Base-by-base conservation (phyloP, 2,329 filamentous ascomycete genomes). In the Stemphylium lycopersici region DNA sequence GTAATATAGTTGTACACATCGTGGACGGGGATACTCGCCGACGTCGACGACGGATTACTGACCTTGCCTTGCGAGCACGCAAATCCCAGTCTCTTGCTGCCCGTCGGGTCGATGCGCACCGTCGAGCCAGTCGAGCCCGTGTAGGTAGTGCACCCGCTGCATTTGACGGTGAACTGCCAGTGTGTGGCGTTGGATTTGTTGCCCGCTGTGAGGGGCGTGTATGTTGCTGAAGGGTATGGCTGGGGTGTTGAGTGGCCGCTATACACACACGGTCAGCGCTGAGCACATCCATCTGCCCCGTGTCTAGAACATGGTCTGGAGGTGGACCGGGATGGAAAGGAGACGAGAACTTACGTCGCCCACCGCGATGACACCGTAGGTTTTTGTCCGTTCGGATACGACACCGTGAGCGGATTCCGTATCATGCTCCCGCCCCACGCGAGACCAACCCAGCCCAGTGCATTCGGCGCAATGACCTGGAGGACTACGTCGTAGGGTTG, bases 361-460 rank as follows among this genome's bases (percentile, higher is more conserved):
- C 64, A 72, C 13, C 70, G 59, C 1, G 68, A 69, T 7, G 69
- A 70, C 2, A 69, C 54, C 7, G 63, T 63, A 0, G 64, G 55
- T 16, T 58, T 66, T 16, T 67, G 52, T 3, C 68, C 67, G 31
- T 70, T 73, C 18, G 66, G 62, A 50, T 70, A 73, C 0, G 59
- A 56, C 1, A 73, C 68, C 1, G 66, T 69, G 8, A 73, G 61
- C 12, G 70, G 70, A 48, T 71, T 72, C 15, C 59, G 59, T n/a
- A 68, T 37, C 70, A 73, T 73, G 41, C 51, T 68, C 12, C 69
- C 69, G 16, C 69, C 70, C 65, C 66, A 72, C 0, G 69, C 69
- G 1, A 73, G 56, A 3, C 68, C 70, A 26, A 58, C 62, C 70
- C 70, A 73, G 13, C 69, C 70, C 4, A 71, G 62, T 4, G 54